A percentile compares a stretch with the other conserved stretches of the same genome.
Conservation (phyloP, 78 protist genomes). For the Creolimax fragrantissima region DNA sequence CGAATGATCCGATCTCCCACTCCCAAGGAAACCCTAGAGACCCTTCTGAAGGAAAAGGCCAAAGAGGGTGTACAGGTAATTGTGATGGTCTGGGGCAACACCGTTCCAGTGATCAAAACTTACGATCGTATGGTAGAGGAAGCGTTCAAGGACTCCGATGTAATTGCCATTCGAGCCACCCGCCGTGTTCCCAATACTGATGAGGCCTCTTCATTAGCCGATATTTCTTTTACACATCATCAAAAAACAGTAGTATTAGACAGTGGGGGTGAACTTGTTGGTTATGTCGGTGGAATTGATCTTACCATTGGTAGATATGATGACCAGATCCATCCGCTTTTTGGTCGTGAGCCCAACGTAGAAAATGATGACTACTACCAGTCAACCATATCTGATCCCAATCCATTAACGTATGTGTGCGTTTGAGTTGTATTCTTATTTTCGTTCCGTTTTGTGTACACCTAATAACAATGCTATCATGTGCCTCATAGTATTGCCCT, state of each 20-base stretch:
- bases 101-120: background rate
- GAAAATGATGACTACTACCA: background rate
- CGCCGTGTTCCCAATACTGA: background rate
- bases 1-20: slow-evolving; percentile 1
- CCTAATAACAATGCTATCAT: background rate
- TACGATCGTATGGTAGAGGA: background rate
- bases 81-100: background rate
- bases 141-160: background rate
- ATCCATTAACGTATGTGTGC: background rate
- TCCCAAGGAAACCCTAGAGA: background rate
- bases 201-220: background rate
- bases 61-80: background rate
- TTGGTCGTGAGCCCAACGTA: background rate
- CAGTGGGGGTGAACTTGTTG: background rate
- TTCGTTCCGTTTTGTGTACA: background rate
- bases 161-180: background rate
- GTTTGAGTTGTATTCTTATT: background rate
- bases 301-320: slow-evolving; percentile 14
- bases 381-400: background rate
- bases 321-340: background rate
- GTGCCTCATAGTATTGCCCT: background rate
- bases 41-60: background rate
- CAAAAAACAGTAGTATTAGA: background rate
- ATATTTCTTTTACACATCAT: slow-evolving; percentile 10
- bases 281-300: slow-evolving; percentile 9